A percentile compares a stretch with the other conserved stretches of the same genome.
Conservation (phyloP, 345 rosid genomes). For the Eucalyptus paniculata region DNA sequence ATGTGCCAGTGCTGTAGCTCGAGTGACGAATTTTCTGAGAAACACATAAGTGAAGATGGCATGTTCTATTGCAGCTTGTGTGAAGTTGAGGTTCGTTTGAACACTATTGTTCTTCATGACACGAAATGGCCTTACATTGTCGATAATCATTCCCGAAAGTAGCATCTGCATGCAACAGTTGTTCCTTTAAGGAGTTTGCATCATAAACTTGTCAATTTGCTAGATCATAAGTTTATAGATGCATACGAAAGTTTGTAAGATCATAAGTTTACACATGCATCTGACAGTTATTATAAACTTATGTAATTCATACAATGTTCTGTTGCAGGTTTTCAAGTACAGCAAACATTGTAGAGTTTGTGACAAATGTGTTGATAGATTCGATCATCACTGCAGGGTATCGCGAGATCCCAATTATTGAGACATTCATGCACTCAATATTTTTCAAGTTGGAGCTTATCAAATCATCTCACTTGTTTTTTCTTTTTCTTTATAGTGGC, state of each 20-base stretch:
- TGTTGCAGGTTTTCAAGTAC: conserved; percentile 76
- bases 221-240: neutral
- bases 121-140: neutral
- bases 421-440: neutral
- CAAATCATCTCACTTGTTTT: neutral
- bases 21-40: conserved; percentile 54
- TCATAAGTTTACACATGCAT: neutral
- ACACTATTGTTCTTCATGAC: neutral
- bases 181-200: neutral
- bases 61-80: conserved; percentile 97
- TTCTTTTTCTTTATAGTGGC: conserved; percentile 57
- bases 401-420: neutral
- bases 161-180: neutral
- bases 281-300: neutral
- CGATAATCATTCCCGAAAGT: neutral
- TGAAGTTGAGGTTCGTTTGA: conserved; percentile 77
- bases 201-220: neutral
- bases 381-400: conserved; percentile 99
- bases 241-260: neutral
- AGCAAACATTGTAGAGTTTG: conserved; percentile 99
- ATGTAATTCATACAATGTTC: neutral
- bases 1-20: conserved; percentile 43
- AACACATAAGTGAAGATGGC: conserved; percentile 79
- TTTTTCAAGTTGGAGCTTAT: neutral
- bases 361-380: conserved; percentile 86